Percentiles rank a stretch among this genome's conserved stretches.
These are phyloP conservation scores for Carnegiea gigantea DNA, from an alignment of 179 eudicot species.

Conservation along the genomic window DNA sequence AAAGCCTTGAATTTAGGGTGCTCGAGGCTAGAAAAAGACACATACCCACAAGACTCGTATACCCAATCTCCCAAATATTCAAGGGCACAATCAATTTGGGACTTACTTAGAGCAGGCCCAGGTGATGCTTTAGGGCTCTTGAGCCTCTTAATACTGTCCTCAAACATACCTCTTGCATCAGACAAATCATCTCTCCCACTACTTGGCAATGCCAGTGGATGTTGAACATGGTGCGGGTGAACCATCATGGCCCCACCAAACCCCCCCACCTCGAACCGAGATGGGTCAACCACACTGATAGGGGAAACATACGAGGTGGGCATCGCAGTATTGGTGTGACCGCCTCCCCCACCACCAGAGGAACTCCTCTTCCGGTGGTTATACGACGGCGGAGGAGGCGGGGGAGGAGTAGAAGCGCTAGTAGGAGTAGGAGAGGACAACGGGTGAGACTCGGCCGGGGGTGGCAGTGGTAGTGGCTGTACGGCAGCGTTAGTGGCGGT, in stretches of 20 bases:
- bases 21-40: slow-evolving; percentile 59
- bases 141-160: slow-evolving; percentile 67
- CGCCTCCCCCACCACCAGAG: not conserved
- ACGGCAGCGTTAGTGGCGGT: not conserved
- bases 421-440: slow-evolving; percentile 22
- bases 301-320: slow-evolving; percentile 26
- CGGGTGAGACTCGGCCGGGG: slow-evolving; percentile 16
- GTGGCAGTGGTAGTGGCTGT: not conserved
- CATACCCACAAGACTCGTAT: slow-evolving; percentile 63
- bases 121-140: slow-evolving; percentile 69
- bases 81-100: slow-evolving; percentile 50
- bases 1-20: slow-evolving; percentile 68
- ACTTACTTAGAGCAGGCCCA: slow-evolving; percentile 47
- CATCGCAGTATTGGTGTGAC: not conserved
- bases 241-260: slow-evolving; percentile 29
- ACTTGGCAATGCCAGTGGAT: slow-evolving; percentile 36
- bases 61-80: slow-evolving; percentile 68
- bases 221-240: slow-evolving; percentile 2
- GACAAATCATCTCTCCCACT: slow-evolving; percentile 64
- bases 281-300: slow-evolving; percentile 35
- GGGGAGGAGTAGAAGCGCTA: slow-evolving; percentile 1
- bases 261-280: slow-evolving; percentile 30
- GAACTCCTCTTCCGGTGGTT: slow-evolving; percentile 50
- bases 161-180: slow-evolving; percentile 55
- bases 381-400: not conserved